Evolutionary conservation across 169 alveolate genomes (phyloP), one percentile per base, ranked within the genome.

Genomic region (Plasmodium sp.): DNA sequence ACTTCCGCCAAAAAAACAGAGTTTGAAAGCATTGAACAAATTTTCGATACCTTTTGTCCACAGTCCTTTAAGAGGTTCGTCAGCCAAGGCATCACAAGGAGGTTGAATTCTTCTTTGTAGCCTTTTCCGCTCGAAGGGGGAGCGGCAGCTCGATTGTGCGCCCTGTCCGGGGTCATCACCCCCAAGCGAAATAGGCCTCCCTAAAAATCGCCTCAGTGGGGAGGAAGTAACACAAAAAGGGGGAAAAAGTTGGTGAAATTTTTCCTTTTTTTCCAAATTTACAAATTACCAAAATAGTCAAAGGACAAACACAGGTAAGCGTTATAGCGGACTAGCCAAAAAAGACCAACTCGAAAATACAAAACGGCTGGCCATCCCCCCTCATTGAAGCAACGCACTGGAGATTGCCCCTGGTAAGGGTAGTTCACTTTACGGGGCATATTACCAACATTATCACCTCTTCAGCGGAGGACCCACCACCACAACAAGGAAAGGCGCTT

Each of bases 21-120:
- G 39, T 84, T 85, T 85, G 93, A 85, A 10, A 74, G 22, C n/a
- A 75, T 85, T 85, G 93, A 85, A 75, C 85, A 85, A 48, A 54
- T 85, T 34, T 85, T 85, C 71, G 43, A 85, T 85, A 54, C 62
- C 18, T 85, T 62, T 34, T 85, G 93, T n/a, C 93, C 93, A 1
- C 7, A 75, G 22, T 74, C 93, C 54, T 85, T 85, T 75, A 85
- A 85, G 75, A 85, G 51, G 4, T 85, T 75, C 81, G n/a, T 85
- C 36, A 51, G 45, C 16, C 41, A 75, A 74, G 80, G 36, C 34
- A 51, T 85, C 14, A 51, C 41, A 41, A 39, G 43, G 16, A 48
- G 62, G 62, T 51, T 85, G 33, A 75, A 43, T 18, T 43, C 77
- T 22, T 10, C 33, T 51, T 45, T 43, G 62, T 48, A 81, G 39